Evolutionary conservation across 23 red algal genomes (phyloP), one percentile per base, ranked within the genome.

Genomic region (Gracilariopsis chorda): DNA sequence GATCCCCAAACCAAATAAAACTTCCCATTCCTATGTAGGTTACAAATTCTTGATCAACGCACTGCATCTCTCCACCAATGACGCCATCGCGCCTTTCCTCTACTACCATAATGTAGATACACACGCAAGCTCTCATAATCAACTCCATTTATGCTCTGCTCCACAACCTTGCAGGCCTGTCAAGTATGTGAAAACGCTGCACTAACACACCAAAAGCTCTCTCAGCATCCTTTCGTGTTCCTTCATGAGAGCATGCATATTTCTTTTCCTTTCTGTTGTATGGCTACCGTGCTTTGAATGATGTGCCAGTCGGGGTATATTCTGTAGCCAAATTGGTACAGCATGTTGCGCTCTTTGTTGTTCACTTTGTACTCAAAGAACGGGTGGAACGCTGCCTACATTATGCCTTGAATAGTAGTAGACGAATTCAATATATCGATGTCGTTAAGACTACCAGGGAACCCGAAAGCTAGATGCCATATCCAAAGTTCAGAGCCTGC

Each of bases 191-290:
- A 49, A 32, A 56, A 8, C 36, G 43, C 45, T 48, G 21, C 12
- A 80, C 49, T 55, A 80, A 27, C 29, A 80, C 45, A 7, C 0
- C 75, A 80, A 80, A 80, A 48, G 56, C 37, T 12, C 52, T 80
- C 42, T 80, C 75, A 7, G 0, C 75, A 53, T 19, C 1, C 46
- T 55, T 80, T 7, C 45, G 37, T 34, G 49, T 48, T 20, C 13
- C 37, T 12, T 48, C 75, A 0, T 80, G 43, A 8, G 7, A 8
- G 23, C 24, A 24, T 23, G 75, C 0, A 53, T 32, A 55, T 21
- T 53, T 13, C n/a, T 11, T 80, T 80, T 16, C 17, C 45, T 80
- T 80, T 57, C 0, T 17, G 17, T 17, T n/a, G n/a, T n/a, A n/a
- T n/a, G n/a, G n/a, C n/a, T n/a, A n/a, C n/a, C n/a, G n/a, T n/a